These are phyloP conservation scores for Medicago arabica DNA, from an alignment of 306 rosid genomes.

Conservation along the genomic window DNA sequence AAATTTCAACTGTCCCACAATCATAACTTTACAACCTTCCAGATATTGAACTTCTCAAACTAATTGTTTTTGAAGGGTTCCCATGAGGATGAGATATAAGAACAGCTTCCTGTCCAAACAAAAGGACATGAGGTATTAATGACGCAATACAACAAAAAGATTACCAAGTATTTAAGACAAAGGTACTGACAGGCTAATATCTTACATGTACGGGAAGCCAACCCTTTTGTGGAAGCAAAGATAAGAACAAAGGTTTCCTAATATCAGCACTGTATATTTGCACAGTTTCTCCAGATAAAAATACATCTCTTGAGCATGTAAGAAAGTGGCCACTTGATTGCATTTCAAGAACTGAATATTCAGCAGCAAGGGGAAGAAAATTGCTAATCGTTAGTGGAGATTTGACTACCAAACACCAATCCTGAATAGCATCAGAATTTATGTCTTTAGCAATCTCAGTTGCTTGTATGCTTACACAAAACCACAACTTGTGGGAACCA, in stretches of 20 bases:
- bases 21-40: constrained; percentile 72
- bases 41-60: constrained; percentile 92
- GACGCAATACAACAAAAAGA: background rate
- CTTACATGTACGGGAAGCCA: constrained; percentile 91
- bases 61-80: constrained; percentile 72
- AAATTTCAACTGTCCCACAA: constrained; percentile 30
- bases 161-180: background rate
- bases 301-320: constrained; percentile 78
- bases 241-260: constrained; percentile 88
- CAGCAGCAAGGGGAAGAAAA: constrained; percentile 91
- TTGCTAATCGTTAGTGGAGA: constrained; percentile 83
- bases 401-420: constrained; percentile 91
- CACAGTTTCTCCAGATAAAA: constrained; percentile 74
- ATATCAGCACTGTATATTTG: constrained; percentile 83
- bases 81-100: constrained; percentile 82
- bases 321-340: constrained; percentile 77
- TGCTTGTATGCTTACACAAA: constrained; percentile 81
- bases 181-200: constrained; percentile 21
- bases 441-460: constrained; percentile 92
- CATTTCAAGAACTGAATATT: constrained; percentile 87
- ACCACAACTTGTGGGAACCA: constrained; percentile 76
- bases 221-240: constrained; percentile 92
- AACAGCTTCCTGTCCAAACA: constrained; percentile 80
- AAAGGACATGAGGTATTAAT: constrained; percentile 14
- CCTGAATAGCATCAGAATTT: constrained; percentile 89